Evolutionary conservation across 192 early-diverging fungal species (phyloP).

Genomic region (Gigaspora rosea): DNA sequence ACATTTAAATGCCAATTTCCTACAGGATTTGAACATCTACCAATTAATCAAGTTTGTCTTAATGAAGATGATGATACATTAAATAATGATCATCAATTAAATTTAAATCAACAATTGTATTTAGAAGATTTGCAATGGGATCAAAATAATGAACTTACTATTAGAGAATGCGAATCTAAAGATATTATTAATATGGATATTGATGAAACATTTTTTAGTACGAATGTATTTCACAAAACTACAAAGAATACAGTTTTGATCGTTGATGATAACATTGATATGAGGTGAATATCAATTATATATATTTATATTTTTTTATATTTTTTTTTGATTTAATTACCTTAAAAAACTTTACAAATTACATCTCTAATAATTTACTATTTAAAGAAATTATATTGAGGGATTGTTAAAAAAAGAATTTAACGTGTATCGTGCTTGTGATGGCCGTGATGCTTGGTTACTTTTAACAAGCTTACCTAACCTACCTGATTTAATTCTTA

Average conservation of each 20-base stretch:
- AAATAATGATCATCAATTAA: too few species aligned
- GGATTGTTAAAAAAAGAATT: slow-evolving; percentile 41
- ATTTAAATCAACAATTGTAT: not conserved
- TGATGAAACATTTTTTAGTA: too few species aligned
- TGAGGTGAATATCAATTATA: slow-evolving; percentile 36
- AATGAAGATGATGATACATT: slow-evolving; percentile 22
- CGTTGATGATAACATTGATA: slow-evolving; percentile 50
- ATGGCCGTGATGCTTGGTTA: slow-evolving; percentile 42
- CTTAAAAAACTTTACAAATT: too few species aligned
- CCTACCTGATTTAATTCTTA: slow-evolving; percentile 37
- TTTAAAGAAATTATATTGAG: slow-evolving; percentile 27
- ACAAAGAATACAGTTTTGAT: slow-evolving; percentile 33
- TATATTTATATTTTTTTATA: too few species aligned
- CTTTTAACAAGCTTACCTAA: slow-evolving; percentile 8
- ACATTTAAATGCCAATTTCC: slow-evolving; percentile 53
- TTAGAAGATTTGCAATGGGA: slow-evolving; percentile 39
- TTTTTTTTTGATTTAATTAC: too few species aligned
- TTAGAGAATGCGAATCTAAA: too few species aligned
- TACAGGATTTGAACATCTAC: slow-evolving; percentile 51
- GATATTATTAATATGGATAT: too few species aligned
- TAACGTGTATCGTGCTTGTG: slow-evolving; percentile 37
- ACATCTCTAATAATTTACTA: not conserved
- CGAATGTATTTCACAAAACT: too few species aligned
- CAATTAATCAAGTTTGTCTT: slow-evolving; percentile 40
- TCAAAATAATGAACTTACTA: not conserved